A percentile compares a stretch with the other conserved stretches of the same genome.
phyloP scores from a whole-genome alignment of 2,329 filamentous ascomycete genomes.

The Ambrosiella beaveri region DNA sequence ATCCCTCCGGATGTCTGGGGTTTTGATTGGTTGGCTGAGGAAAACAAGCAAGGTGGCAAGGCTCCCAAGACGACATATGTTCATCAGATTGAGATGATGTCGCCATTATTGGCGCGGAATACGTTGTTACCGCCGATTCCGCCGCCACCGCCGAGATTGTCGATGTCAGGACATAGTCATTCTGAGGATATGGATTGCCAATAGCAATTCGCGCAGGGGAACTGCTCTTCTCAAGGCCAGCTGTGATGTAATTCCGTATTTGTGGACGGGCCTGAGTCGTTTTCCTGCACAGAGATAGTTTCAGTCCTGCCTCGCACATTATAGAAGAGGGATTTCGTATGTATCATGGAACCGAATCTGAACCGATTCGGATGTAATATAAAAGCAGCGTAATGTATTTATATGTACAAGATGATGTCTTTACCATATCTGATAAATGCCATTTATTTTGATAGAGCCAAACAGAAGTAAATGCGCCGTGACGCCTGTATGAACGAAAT shows the following conservation, averaged over 20 bases:
- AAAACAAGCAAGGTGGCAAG: conserved; percentile 17
- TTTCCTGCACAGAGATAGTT: not conserved
- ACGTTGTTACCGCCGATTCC: conserved; percentile 12
- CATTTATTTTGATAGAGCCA: conserved; percentile 7
- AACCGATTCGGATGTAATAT: too few relatives aligned
- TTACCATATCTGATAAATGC: not conserved
- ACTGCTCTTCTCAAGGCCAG: not conserved
- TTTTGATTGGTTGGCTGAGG: conserved; percentile 30
- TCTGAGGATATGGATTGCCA: conserved; percentile 6
- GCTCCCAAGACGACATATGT: conserved; percentile 13
- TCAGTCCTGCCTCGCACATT: not conserved
- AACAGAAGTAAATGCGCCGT: conserved; percentile 10
- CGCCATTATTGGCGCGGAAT: conserved; percentile 21
- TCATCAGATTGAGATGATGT: conserved; percentile 24
- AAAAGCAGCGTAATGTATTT: too few relatives aligned
- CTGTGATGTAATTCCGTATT: not conserved
- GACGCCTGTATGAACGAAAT: conserved; percentile 9
- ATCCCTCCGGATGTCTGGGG: conserved; percentile 43
- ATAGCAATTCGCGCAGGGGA: conserved; percentile 1
- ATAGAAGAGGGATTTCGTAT: too few relatives aligned
- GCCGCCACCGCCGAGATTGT: conserved; percentile 8
- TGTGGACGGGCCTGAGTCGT: not conserved
- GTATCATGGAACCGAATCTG: too few relatives aligned
- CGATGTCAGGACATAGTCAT: conserved; percentile 1
- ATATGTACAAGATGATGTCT: too few relatives aligned